Percentiles rank a stretch among this genome's conserved stretches.
Conservation (phyloP, 176 grass and related monocot species). For the Oryza australiensis region DNA sequence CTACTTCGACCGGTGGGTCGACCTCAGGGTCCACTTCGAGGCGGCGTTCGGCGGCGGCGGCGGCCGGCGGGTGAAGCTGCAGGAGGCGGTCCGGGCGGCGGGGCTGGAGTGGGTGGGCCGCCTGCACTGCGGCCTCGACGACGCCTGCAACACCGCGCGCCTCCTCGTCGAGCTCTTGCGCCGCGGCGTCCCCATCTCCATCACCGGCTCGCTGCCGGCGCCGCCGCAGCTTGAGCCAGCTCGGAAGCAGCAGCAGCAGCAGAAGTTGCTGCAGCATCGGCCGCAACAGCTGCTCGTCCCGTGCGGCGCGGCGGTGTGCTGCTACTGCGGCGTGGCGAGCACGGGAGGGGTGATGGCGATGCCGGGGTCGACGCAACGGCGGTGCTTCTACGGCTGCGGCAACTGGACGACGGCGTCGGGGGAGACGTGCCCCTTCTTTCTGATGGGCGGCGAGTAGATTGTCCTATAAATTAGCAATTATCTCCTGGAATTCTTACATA, state of each 20-base stretch:
- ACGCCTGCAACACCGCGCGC: slow-evolving; percentile 55
- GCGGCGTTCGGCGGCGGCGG: neutral
- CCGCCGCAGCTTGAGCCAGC: neutral
- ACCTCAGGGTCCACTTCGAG: neutral
- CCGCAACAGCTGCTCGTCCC: neutral
- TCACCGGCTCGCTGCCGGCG: slow-evolving; percentile 41
- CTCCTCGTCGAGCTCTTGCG: slow-evolving; percentile 52
- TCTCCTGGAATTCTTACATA: neutral
- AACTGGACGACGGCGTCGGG: neutral
- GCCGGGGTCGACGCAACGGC: neutral
- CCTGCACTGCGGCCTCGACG: slow-evolving; percentile 61
- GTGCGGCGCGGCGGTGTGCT: neutral
- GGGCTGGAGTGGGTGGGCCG: slow-evolving; percentile 61
- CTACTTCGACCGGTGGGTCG: neutral
- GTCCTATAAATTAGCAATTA: neutral
- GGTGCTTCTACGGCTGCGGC: neutral
- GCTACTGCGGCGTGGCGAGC: neutral
- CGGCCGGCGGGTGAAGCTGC: slow-evolving; percentile 29
- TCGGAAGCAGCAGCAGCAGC: neutral
- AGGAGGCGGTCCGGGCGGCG: slow-evolving; percentile 36
- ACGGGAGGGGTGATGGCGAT: neutral
- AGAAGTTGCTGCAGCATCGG: neutral
- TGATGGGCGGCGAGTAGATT: neutral
- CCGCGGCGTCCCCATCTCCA: slow-evolving; percentile 28
- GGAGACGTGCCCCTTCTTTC: neutral